Conservation (phyloP, 495 filamentous ascomycete genomes). For the Aspergillus nidulans region DNA sequence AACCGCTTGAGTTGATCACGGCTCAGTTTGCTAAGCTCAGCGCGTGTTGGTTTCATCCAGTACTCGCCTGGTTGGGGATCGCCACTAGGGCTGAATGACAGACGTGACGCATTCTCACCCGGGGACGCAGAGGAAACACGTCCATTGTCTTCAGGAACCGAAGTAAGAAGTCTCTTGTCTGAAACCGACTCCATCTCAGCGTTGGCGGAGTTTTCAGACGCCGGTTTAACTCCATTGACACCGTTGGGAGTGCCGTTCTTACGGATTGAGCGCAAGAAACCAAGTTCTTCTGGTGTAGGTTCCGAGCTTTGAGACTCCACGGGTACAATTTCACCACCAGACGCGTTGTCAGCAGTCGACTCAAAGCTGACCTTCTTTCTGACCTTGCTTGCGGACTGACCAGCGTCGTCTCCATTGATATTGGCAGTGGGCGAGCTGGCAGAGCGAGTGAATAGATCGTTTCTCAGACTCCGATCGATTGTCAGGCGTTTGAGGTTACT, state of each 20-base stretch:
- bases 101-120: slow-evolving; percentile 28
- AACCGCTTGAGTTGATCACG: slow-evolving; percentile 68
- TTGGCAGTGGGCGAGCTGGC: slow-evolving; percentile 43
- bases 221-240: slow-evolving; percentile 41
- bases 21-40: slow-evolving; percentile 70
- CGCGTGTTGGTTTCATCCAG: slow-evolving; percentile 71
- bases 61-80: slow-evolving; percentile 69
- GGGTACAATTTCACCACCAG: slow-evolving; percentile 42
- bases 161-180: slow-evolving; percentile 65
- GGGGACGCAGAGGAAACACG: slow-evolving; percentile 19
- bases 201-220: slow-evolving; percentile 24
- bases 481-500: slow-evolving; percentile 81
- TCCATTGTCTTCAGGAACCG: slow-evolving; percentile 67
- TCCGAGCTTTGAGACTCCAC: slow-evolving; percentile 45
- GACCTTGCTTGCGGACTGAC: slow-evolving; percentile 41
- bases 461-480: slow-evolving; percentile 79
- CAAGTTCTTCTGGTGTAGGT: slow-evolving; percentile 62
- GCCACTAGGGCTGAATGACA: slow-evolving; percentile 29
- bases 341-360: slow-evolving; percentile 41
- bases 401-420: slow-evolving; percentile 46
- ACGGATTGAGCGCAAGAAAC: slow-evolving; percentile 56
- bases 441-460: slow-evolving; percentile 61
- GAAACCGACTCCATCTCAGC: slow-evolving; percentile 71
- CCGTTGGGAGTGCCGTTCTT: slow-evolving; percentile 44
- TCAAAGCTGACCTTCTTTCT: slow-evolving; percentile 93